Evolutionary conservation across 1,284 basidiomycete genomes (phyloP).

Genomic region (Paramarasmius palmivorus): DNA sequence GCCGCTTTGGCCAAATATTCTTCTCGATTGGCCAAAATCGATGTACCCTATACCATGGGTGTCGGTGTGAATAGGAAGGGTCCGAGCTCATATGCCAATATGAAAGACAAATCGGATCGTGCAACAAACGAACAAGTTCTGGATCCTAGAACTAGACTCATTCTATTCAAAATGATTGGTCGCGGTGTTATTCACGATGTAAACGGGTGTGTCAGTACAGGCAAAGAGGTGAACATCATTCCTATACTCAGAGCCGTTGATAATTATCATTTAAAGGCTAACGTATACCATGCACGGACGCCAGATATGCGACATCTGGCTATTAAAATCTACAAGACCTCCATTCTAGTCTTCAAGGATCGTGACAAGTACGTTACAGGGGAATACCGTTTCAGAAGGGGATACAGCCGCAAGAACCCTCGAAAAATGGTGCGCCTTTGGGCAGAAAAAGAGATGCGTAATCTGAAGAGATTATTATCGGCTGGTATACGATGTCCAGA

Average conservation of each 20-base stretch:
- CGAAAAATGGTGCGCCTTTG: conserved; percentile 99
- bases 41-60: conserved; percentile 75
- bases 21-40: conserved; percentile 66
- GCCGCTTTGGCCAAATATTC: conserved; percentile 71
- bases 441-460: conserved; percentile 99
- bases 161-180: conserved; percentile 93
- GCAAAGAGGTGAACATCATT: conserved; percentile 77
- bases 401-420: conserved; percentile 92
- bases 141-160: conserved; percentile 87
- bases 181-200: conserved; percentile 83
- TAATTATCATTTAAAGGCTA: conserved; percentile 58
- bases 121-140: conserved; percentile 95
- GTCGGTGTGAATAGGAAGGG: conserved; percentile 88
- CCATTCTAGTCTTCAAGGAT: conserved; percentile 96
- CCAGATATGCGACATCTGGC: conserved; percentile 71
- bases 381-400: conserved; percentile 91
- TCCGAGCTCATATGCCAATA: conserved; percentile 79
- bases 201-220: conserved; percentile 93
- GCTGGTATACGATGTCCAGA: conserved; percentile 88
- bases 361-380: conserved; percentile 92
- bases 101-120: conserved; percentile 92
- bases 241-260: not conserved
- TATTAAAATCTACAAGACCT: conserved; percentile 98
- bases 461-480: conserved; percentile 80
- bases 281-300: conserved; percentile 87